Conservation (phyloP, 768 basidiomycete genomes). For the Macrocybe gigantea region DNA sequence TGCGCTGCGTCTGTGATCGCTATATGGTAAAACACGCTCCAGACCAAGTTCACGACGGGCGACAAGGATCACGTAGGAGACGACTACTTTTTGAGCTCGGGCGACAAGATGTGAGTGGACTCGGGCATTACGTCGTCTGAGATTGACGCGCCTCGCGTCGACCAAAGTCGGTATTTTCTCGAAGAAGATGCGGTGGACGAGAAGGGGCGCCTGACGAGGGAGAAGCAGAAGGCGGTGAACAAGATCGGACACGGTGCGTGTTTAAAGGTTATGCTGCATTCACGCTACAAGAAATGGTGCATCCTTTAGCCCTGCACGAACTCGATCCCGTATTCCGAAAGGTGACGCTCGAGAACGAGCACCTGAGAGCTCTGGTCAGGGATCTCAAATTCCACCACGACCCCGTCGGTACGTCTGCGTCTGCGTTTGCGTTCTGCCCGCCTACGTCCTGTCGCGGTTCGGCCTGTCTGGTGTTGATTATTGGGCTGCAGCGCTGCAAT, state of each 20-base stretch:
- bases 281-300: not conserved
- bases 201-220: conserved; percentile 62
- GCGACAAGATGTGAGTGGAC: conserved; percentile 73
- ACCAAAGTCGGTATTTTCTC: conserved; percentile 71
- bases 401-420: conserved; percentile 58
- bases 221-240: conserved; percentile 80
- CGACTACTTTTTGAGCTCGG: conserved; percentile 87
- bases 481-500: conserved; percentile 64
- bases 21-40: not conserved
- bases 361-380: conserved; percentile 60
- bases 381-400: conserved; percentile 82
- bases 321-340: conserved; percentile 77
- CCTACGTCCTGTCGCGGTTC: not conserved
- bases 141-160: not conserved
- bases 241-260: conserved; percentile 86
- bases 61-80: conserved; percentile 81
- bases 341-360: conserved; percentile 76
- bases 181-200: conserved; percentile 80
- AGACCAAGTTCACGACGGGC: conserved; percentile 90
- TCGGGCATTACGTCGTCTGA: not conserved
- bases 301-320: conserved; percentile 64
- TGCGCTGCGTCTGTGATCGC: not conserved
- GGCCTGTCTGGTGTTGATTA: not conserved
- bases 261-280: not conserved
- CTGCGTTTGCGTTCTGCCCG: not conserved